Percentiles rank a stretch among this genome's conserved stretches.
These are phyloP conservation scores for Fraxinus dipetala DNA, from an alignment of 305 asterid genomes.

Conservation along the genomic window DNA sequence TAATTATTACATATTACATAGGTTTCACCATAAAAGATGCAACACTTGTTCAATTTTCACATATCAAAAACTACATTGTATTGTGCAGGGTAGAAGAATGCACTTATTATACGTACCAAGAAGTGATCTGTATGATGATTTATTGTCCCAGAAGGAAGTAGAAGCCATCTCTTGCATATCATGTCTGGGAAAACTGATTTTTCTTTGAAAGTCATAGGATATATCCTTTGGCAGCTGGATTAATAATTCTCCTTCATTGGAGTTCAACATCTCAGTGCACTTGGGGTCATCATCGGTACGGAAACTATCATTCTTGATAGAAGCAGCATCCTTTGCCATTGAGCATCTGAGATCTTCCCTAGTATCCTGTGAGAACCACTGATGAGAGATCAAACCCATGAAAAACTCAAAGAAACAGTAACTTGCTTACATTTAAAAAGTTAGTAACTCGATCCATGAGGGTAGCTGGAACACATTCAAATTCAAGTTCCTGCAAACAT, in stretches of 20 bases:
- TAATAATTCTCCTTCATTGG: slow-evolving; percentile 31
- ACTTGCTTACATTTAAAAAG: slow-evolving; percentile 72
- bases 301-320: slow-evolving; percentile 65
- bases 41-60: not conserved
- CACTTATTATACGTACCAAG: slow-evolving; percentile 36
- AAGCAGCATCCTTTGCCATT: slow-evolving; percentile 87
- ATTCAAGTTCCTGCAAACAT: slow-evolving; percentile 60
- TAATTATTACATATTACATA: not conserved
- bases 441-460: slow-evolving; percentile 79
- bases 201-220: slow-evolving; percentile 70
- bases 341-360: slow-evolving; percentile 84
- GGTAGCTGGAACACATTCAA: slow-evolving; percentile 78
- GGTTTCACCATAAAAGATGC: not conserved
- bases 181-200: slow-evolving; percentile 59
- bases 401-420: slow-evolving; percentile 15
- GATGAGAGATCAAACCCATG: slow-evolving; percentile 30
- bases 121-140: slow-evolving; percentile 45
- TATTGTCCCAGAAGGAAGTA: slow-evolving; percentile 33
- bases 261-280: slow-evolving; percentile 28
- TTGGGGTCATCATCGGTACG: slow-evolving; percentile 33
- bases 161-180: slow-evolving; percentile 47
- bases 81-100: not conserved
- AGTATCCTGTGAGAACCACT: slow-evolving; percentile 46
- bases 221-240: slow-evolving; percentile 38
- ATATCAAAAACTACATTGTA: not conserved